Percentiles rank a stretch among this genome's conserved stretches.
These are phyloP conservation scores for Monosporozyma unispora DNA, from an alignment of 805 yeast species.

Conservation along the genomic window DNA sequence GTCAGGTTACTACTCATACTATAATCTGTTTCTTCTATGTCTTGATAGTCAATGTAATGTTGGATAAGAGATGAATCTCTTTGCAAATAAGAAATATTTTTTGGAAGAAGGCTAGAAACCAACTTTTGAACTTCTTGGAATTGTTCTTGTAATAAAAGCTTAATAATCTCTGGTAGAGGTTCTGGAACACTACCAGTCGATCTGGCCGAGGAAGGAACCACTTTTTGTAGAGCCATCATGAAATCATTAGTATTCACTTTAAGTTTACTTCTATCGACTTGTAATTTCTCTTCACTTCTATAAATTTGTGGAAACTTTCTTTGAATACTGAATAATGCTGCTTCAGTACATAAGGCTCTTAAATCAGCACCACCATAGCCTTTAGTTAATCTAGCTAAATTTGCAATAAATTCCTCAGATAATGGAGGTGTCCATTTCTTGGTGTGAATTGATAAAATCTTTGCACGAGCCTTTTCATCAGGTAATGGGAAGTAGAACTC, in stretches of 20 bases:
- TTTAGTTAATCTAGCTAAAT: conserved; percentile 72
- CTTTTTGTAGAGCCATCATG: conserved; percentile 73
- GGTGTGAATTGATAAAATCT: conserved; percentile 79
- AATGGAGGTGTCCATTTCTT: conserved; percentile 79
- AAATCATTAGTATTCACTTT: conserved; percentile 76
- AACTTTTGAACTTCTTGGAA: conserved; percentile 38
- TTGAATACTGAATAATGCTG: conserved; percentile 87
- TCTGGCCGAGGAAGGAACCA: conserved; percentile 87
- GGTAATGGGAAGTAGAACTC: conserved; percentile 96
- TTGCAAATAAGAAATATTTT: conserved; percentile 18
- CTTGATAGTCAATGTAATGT: conserved; percentile 29
- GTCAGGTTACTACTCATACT: conserved; percentile 5
- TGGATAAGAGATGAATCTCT: conserved; percentile 25
- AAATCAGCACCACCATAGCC: conserved; percentile 98
- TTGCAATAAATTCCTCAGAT: conserved; percentile 45
- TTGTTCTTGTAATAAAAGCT: conserved; percentile 50
- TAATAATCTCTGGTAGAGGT: conserved; percentile 68
- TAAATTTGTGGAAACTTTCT: conserved; percentile 91
- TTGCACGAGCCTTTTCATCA: conserved; percentile 64
- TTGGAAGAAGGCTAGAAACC: conserved; percentile 55
- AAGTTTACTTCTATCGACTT: conserved; percentile 62
- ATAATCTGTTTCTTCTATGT: conserved; percentile 18
- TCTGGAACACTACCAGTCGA: conserved; percentile 64
- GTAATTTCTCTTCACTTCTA: conserved; percentile 58
- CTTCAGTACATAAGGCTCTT: conserved; percentile 89